These are phyloP conservation scores for Penstemon barbatus DNA, from an alignment of 257 asterid genomes.

Conservation along the genomic window DNA sequence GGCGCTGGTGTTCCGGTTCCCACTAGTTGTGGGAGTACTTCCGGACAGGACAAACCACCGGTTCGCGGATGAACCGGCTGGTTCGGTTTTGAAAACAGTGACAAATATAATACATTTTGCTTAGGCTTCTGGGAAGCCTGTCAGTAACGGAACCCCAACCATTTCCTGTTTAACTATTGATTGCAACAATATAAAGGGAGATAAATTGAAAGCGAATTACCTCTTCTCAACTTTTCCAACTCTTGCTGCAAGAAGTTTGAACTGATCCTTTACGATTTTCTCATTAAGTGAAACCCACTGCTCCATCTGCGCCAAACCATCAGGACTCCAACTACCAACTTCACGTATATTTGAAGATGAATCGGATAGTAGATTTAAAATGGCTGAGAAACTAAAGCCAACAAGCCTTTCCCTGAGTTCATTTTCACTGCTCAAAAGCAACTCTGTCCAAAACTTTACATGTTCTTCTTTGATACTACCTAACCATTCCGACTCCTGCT, in stretches of 20 bases:
- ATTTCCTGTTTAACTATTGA: too few species aligned
- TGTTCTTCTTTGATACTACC: conserved; percentile 36
- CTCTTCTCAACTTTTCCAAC: conserved; percentile 53
- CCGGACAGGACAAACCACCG: not conserved
- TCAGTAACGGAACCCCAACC: too few species aligned
- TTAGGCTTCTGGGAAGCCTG: not conserved
- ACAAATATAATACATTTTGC: not conserved
- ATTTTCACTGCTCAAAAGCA: conserved; percentile 58
- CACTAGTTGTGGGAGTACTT: not conserved
- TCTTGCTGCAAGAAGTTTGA: conserved; percentile 51
- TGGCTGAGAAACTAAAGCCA: conserved; percentile 46
- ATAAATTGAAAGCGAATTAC: conserved; percentile 36
- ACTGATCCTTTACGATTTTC: conserved; percentile 43
- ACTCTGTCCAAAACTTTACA: conserved; percentile 51
- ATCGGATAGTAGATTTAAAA: conserved; percentile 34
- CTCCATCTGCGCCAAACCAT: conserved; percentile 74
- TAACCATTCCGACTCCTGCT: conserved; percentile 35
- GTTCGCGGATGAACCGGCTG: too few species aligned
- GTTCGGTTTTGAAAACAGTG: too few species aligned
- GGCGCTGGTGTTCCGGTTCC: too few species aligned
- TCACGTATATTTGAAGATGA: conserved; percentile 26
- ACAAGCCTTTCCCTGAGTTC: conserved; percentile 82
- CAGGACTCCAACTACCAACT: conserved; percentile 47
- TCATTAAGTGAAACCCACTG: conserved; percentile 60
- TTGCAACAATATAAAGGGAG: not conserved